Conservation (phyloP, 2,329 filamentous ascomycete species). For the Leptosphaerulina australis region DNA sequence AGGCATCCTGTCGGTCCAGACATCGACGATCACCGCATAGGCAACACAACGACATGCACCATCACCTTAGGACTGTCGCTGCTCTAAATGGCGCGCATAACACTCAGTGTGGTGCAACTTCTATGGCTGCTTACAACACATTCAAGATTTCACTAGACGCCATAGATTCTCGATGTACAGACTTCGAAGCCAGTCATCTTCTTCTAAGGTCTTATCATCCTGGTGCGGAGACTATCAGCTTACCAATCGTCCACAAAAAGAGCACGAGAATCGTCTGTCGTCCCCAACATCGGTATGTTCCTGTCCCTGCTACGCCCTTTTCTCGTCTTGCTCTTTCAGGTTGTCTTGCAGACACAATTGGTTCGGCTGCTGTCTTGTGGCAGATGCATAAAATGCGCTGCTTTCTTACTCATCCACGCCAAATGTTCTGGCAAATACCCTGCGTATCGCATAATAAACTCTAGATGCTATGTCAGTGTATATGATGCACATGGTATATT, state of each 20-base stretch:
- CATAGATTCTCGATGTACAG: conserved; percentile 12
- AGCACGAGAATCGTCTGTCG: conserved; percentile 13
- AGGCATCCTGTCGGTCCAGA: neutral
- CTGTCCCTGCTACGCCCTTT: conserved; percentile 13
- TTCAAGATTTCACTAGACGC: conserved; percentile 20
- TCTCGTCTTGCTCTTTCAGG: neutral
- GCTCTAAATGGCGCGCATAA: conserved; percentile 11
- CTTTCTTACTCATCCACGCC: conserved; percentile 19
- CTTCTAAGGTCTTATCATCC: conserved; percentile 7
- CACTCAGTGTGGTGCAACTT: conserved; percentile 23
- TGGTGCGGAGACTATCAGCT: conserved; percentile 2
- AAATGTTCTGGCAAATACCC: conserved; percentile 8
- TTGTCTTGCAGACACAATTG: neutral
- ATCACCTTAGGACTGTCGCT: neutral
- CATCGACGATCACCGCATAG: neutral
- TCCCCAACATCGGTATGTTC: conserved; percentile 10
- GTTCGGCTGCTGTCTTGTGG: neutral
- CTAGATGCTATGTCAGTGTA: conserved; percentile 2
- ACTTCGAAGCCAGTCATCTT: conserved; percentile 14
- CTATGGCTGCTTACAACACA: conserved; percentile 27
- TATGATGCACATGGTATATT: conserved; percentile 13
- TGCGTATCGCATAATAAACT: neutral
- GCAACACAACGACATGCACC: neutral
- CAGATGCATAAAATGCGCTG: conserved; percentile 2
- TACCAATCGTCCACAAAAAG: conserved; percentile 9